Evolutionary conservation across 129 eudicot genomes (phyloP), one percentile per base, ranked within the genome.

Genomic region (Apium graveolens): DNA sequence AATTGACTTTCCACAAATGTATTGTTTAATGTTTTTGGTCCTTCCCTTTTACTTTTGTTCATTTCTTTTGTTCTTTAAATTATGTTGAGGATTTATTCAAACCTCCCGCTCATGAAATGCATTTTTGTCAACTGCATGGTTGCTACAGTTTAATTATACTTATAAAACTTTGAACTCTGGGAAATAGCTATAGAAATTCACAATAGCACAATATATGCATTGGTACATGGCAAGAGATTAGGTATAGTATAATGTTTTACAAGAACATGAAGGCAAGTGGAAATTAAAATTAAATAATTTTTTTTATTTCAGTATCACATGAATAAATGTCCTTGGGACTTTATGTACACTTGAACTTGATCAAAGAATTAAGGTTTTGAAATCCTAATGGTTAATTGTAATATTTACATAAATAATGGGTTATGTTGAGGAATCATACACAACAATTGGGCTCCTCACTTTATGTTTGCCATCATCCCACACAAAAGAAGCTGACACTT

Each of bases 401-500:
- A 68, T 11, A 68, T 68, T 66, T 32, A 68, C 73, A 68, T 32
- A 2, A 60, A n/a, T 60, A 14, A 60, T n/a, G 68, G 34, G 68
- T 60, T 60, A 60, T 10, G 32, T 72, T 42, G 76, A 42, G 76
- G 57, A 73, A 73, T 49, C 84, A 44, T 55, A 60, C 53, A 75
- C 83, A 41, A 81, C 51, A 81, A 81, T 81, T 38, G 83, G 83
- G 34, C 83, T 74, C 55, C 83, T 75, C 29, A 75, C 80, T 43
- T 24, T 51, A 14, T 81, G 83, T 26, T 26, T 63, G 41, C 83
- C 83, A 45, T 81, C 83, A 10, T 76, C 78, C 83, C 83, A 81
- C 41, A 45, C 75, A 44, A 81, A 32, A 24, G 79, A 60, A 13
- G 79, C 80, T 4, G 83, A 81, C 5, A 81, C 48, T 35, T 44